Conservation (phyloP, 495 filamentous ascomycete genomes). For the Cenococcum geophilum region DNA sequence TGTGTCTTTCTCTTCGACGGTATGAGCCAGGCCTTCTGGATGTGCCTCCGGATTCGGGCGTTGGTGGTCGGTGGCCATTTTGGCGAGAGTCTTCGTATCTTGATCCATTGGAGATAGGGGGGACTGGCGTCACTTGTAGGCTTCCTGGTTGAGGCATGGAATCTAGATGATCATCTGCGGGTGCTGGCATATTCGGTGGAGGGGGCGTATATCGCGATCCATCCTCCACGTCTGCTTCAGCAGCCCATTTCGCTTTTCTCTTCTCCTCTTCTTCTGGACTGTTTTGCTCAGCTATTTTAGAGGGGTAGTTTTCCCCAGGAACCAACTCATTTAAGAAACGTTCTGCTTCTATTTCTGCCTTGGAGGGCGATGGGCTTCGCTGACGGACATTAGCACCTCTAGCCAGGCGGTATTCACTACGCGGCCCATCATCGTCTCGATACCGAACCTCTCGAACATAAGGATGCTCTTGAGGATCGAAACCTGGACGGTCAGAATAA, state of each 20-base stretch:
- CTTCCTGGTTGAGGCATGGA: neutral
- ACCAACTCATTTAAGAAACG: conserved; percentile 40
- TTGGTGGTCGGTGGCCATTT: conserved; percentile 17
- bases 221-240: conserved; percentile 18
- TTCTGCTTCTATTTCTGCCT: conserved; percentile 38
- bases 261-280: neutral
- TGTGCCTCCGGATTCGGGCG: conserved; percentile 17
- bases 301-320: conserved; percentile 19
- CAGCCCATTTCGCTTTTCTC: neutral
- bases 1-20: conserved; percentile 16
- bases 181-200: conserved; percentile 5
- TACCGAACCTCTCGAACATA: conserved; percentile 10
- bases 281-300: neutral
- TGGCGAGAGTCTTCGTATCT: conserved; percentile 20
- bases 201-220: conserved; percentile 25
- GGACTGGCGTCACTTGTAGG: conserved; percentile 5
- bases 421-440: conserved; percentile 13
- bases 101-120: conserved; percentile 20
- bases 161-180: conserved; percentile 8
- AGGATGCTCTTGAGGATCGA: conserved; percentile 14
- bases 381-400: conserved; percentile 8
- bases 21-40: conserved; percentile 15
- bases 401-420: conserved; percentile 15
- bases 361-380: conserved; percentile 11
- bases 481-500: conserved; percentile 7